Conservation (phyloP, 257 asterid species). For the Solanum tacnaense region DNA sequence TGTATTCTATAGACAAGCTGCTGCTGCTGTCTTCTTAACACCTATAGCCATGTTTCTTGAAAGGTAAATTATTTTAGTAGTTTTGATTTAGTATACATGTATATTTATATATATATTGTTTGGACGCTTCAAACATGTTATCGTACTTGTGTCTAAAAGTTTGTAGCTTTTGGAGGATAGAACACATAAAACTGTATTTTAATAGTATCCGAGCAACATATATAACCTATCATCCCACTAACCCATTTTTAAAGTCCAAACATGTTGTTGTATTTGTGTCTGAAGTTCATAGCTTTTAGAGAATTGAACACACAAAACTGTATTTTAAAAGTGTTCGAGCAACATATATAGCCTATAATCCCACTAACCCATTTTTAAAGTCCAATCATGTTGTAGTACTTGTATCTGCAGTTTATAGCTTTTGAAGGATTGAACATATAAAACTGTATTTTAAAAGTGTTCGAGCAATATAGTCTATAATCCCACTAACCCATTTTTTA, state of each 20-base stretch:
- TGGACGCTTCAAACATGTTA: not conserved
- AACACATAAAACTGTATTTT: not conserved
- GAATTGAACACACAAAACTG: not conserved
- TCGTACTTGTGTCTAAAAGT: not conserved
- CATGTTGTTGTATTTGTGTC: not conserved
- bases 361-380: not conserved
- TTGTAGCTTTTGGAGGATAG: not conserved
- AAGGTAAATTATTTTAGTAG: constrained; percentile 22
- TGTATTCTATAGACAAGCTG: constrained; percentile 78
- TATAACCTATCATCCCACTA: not conserved
- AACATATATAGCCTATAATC: not conserved
- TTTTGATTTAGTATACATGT: not conserved
- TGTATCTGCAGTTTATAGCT: not conserved
- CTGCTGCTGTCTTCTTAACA: constrained; percentile 60
- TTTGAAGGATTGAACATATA: not conserved
- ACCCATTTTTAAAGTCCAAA: not conserved
- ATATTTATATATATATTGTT: not conserved
- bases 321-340: not conserved
- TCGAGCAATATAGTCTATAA: not conserved
- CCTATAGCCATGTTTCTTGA: constrained; percentile 55
- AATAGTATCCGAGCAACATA: not conserved
- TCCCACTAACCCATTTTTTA: not conserved
- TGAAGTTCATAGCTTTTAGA: not conserved
- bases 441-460: not conserved
- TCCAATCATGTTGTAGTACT: not conserved